Evolutionary conservation across 2,329 filamentous ascomycete species (phyloP).

Genomic region (Coniella vitis): DNA sequence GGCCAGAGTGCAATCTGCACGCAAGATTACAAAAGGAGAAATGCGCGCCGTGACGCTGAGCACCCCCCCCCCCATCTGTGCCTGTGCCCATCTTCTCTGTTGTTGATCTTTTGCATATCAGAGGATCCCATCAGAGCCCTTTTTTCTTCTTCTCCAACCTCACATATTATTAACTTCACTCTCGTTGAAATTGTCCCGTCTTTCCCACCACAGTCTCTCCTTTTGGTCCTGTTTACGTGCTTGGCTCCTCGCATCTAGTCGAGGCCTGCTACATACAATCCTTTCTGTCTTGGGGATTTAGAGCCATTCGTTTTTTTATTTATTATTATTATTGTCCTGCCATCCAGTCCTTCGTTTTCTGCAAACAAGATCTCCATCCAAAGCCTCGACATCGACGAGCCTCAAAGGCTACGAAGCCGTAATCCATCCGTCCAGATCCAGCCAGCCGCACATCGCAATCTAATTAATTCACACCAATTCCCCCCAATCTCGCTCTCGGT

Average conservation of each 20-base stretch:
- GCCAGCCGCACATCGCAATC: neutral
- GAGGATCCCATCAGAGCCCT: neutral
- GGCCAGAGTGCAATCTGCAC: constrained; percentile 4
- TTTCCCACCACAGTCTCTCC: constrained; percentile 2
- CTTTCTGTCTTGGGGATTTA: neutral
- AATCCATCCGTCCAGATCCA: no score
- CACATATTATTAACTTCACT: neutral
- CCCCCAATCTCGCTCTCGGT: no score
- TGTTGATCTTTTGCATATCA: neutral
- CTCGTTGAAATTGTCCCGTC: constrained; percentile 4
- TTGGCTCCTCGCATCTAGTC: neutral
- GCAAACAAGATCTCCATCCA: no score
- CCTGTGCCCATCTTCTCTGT: neutral
- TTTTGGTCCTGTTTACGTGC: neutral
- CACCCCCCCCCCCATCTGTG: neutral
- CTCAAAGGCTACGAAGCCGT: no score
- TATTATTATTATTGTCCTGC: no score
- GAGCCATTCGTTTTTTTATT: constrained; percentile 7
- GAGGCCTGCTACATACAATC: neutral
- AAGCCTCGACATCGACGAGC: no score
- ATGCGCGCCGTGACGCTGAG: constrained; percentile 7
- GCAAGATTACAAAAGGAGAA: constrained; percentile 15
- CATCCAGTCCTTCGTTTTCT: no score
- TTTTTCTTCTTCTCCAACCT: constrained; percentile 3
- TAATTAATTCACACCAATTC: neutral